Evolutionary conservation across 1,139 yeast genomes (phyloP).

Genomic region (Sugiyamaella neomexicana): DNA sequence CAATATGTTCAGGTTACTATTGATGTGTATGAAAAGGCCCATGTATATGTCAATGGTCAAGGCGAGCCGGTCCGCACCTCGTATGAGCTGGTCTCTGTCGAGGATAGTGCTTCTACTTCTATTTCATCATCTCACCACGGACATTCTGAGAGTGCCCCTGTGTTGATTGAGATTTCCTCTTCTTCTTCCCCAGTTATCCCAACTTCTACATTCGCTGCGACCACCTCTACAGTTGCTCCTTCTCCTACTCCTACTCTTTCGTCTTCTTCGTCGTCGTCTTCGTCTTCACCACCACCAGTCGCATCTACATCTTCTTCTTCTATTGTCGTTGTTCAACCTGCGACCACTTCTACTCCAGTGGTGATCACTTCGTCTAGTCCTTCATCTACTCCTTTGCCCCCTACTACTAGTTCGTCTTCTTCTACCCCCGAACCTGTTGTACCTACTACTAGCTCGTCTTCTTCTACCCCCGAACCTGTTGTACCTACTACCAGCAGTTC

Average conservation of each 20-base stretch:
- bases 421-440: neutral
- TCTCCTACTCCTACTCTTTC: neutral
- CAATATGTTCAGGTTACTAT: conserved; percentile 38
- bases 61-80: conserved; percentile 39
- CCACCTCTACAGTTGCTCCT: conserved; percentile 1
- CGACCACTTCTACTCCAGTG: neutral
- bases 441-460: conserved; percentile 1
- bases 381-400: neutral
- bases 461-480: too few species aligned
- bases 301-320: neutral
- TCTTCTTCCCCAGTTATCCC: conserved; percentile 5
- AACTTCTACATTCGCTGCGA: conserved; percentile 1
- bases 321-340: neutral
- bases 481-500: conserved; percentile 10
- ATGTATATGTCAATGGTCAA: conserved; percentile 39
- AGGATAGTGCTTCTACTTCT: conserved; percentile 13
- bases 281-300: conserved; percentile 9
- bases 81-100: conserved; percentile 32
- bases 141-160: conserved; percentile 6
- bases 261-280: conserved; percentile 32
- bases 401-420: neutral
- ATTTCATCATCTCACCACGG: conserved; percentile 9
- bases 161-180: conserved; percentile 4
- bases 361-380: conserved; percentile 16
- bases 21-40: conserved; percentile 38